Base-by-base conservation (phyloP, 2,329 filamentous ascomycete species). In the Ophiostoma pallidulum region DNA sequence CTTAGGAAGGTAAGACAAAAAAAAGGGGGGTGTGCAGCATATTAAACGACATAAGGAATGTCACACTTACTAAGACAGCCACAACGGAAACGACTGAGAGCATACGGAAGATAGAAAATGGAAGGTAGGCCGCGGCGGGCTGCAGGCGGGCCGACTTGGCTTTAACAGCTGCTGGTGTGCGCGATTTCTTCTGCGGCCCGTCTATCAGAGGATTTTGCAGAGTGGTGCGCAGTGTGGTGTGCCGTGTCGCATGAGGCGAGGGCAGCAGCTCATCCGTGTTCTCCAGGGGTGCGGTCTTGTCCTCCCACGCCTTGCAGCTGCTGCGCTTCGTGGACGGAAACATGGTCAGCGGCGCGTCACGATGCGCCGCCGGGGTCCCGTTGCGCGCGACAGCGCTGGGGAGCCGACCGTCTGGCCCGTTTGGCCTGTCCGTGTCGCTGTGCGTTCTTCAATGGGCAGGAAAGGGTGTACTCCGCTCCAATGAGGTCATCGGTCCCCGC, bases 51-150 rank as follows among this genome's bases (percentile, higher is more conserved):
- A 9, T 12, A 44, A 22, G 31, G 22, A 18, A 41, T 14, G 10
- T n/a, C 10, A 36, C n/a, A 46, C 52, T 44, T 48, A 53, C 52
- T 51, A 54, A 54, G 52, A 58, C 51, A 41, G 48, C 41, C 45
- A 53, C 48, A 52, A 51, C 45, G 47, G 35, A 45, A 60, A 56
- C 56, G 49, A 59, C 50, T 19, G 61, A 64, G 44, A 59, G 55
- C 35, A 62, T 48, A 48, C 58, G 59, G 33, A 63, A 47, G 31
- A 62, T 44, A 32, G 57, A 57, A 41, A 57, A 46, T 16, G 52
- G 45, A 32, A 41, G 41, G 28, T 41, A 47, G 28, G 45, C 39
- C 37, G 50, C 43, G 29, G 32, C 45, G 37, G 49, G 43, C 45
- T 50, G 33, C 42, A 52, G 51, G 50, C 48, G 52, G 53, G 50